Conservation (phyloP, 163 green algal species). For the Prototheca stagnorum region DNA sequence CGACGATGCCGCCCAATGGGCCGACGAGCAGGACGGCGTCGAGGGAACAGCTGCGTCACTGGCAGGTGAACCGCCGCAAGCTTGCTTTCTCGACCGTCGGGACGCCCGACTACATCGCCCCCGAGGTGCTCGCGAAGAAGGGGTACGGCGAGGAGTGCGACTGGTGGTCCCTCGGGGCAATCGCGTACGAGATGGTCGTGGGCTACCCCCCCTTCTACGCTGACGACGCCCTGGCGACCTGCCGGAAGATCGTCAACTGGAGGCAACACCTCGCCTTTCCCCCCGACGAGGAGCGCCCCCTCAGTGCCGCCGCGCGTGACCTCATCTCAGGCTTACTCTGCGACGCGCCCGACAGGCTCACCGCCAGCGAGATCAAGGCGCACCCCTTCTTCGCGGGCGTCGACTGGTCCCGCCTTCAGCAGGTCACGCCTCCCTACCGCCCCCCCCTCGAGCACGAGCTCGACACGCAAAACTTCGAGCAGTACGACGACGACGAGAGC, state of each 20-base stretch:
- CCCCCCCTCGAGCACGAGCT: constrained; percentile 73
- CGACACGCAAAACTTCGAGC: constrained; percentile 97
- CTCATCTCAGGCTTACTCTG: constrained; percentile 86
- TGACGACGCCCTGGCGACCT: constrained; percentile 80
- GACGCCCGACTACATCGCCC: constrained; percentile 98
- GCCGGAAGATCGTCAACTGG: constrained; percentile 97
- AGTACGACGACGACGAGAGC: constrained; percentile 73
- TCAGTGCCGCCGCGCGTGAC: constrained; percentile 57
- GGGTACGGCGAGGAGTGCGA: constrained; percentile 98
- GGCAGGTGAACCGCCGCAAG: constrained; percentile 56
- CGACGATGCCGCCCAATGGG: too few relatives aligned
- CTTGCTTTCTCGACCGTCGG: constrained; percentile 89
- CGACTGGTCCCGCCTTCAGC: constrained; percentile 65
- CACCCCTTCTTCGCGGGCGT: constrained; percentile 89
- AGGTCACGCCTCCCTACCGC: constrained; percentile 46
- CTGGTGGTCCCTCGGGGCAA: constrained; percentile 92
- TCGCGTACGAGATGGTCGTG: constrained; percentile 96
- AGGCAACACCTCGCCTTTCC: constrained; percentile 72
- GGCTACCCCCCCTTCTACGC: constrained; percentile 94
- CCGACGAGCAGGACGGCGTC: too few relatives aligned
- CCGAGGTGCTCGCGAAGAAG: constrained; percentile 91
- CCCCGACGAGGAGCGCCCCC: constrained; percentile 32
- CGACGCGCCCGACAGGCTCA: constrained; percentile 78
- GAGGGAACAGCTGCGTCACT: constrained; percentile 49
- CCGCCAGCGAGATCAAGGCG: constrained; percentile 54